These are phyloP conservation scores for Furculomyces boomerangus DNA, from an alignment of 371 early-diverging fungal genomes.

Conservation along the genomic window DNA sequence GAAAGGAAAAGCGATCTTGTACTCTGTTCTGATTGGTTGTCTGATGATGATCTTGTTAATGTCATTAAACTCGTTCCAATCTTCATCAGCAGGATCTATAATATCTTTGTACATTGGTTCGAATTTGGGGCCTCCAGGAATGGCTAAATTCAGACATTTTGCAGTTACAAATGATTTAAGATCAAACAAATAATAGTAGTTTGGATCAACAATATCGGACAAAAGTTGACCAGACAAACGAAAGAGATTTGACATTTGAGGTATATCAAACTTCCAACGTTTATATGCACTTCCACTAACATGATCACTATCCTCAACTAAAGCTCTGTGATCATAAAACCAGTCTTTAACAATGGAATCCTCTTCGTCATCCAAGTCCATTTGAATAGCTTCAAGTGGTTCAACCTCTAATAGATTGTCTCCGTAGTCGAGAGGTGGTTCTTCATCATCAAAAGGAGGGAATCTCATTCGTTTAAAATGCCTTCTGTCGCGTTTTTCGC, in stretches of 20 bases:
- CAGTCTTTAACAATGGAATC: constrained; percentile 85
- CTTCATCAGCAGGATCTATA: constrained; percentile 81
- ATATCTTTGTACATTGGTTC: constrained; percentile 91
- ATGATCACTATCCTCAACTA: constrained; percentile 45
- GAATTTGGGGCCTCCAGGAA: constrained; percentile 97
- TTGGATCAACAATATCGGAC: constrained; percentile 82
- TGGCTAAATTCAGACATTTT: constrained; percentile 95
- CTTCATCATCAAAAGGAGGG: constrained; percentile 97
- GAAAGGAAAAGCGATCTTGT: constrained; percentile 96
- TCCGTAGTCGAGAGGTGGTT: constrained; percentile 93
- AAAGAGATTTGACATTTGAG: constrained; percentile 86
- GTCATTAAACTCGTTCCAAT: constrained; percentile 99
- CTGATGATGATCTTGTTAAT: constrained; percentile 98
- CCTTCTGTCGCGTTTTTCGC: constrained; percentile 92
- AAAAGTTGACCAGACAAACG: constrained; percentile 84
- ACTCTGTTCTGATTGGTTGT: constrained; percentile 93
- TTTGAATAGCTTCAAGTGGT: constrained; percentile 92
- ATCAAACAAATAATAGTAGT: constrained; percentile 95
- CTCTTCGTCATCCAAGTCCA: constrained; percentile 94
- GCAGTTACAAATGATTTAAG: constrained; percentile 87
- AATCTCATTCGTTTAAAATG: constrained; percentile 98
- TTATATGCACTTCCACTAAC: constrained; percentile 84
- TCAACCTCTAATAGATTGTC: constrained; percentile 96
- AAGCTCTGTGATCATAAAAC: constrained; percentile 94
- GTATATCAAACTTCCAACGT: constrained; percentile 79